Conservation (phyloP, 2,329 filamentous ascomycete species). For the Neofusicoccum ribis region DNA sequence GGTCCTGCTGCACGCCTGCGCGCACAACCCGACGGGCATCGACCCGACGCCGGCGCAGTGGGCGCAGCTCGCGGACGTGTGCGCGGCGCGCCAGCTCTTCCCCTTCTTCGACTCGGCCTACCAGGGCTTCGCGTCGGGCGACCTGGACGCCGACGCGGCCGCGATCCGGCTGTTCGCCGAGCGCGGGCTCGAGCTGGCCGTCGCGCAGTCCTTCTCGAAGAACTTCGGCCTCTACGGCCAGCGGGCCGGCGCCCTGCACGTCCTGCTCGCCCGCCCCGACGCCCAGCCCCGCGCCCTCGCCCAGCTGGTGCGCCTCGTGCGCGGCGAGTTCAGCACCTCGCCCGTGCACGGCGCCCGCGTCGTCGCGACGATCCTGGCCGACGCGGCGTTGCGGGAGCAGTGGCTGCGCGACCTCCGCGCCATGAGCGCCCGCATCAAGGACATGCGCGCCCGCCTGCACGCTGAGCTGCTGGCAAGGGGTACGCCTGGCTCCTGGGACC, state of each 20-base stretch:
- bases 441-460: conserved; percentile 31
- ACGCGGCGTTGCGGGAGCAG: conserved; percentile 25
- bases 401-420: conserved; percentile 37
- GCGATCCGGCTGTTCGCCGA: conserved; percentile 34
- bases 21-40: conserved; percentile 43
- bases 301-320: conserved; percentile 22
- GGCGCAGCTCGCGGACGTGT: conserved; percentile 34
- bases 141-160: conserved; percentile 37
- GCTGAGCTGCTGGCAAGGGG: conserved; percentile 26
- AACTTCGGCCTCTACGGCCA: conserved; percentile 44
- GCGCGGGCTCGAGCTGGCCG: conserved; percentile 24
- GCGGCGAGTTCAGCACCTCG: conserved; percentile 32
- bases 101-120: conserved; percentile 43
- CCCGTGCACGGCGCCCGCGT: conserved; percentile 34
- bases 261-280: conserved; percentile 14
- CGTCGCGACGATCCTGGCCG: conserved; percentile 30
- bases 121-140: conserved; percentile 42
- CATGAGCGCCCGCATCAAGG: conserved; percentile 37
- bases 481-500: conserved; percentile 34
- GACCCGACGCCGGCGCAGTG: conserved; percentile 39
- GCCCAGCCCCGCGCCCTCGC: conserved; percentile 12
- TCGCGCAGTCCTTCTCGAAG: conserved; percentile 40
- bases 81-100: conserved; percentile 32
- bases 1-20: conserved; percentile 40
- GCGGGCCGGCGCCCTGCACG: conserved; percentile 32